Base-by-base conservation (phyloP, 208 protist species). In the Leishmania major region DNA sequence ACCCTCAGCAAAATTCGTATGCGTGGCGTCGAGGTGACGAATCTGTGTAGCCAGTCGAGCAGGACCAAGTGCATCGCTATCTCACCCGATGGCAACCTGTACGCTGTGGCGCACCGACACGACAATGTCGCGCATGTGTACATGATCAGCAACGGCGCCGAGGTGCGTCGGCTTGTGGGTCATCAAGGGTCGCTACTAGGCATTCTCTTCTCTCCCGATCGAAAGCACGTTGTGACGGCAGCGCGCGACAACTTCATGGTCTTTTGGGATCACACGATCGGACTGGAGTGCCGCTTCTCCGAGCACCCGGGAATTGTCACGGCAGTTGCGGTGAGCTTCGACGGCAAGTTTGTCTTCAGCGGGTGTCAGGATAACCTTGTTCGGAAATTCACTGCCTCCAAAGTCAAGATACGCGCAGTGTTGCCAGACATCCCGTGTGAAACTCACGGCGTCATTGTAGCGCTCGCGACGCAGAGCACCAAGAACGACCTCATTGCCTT, bases 301-400 rank as follows among this genome's bases (percentile, higher is more conserved):
- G 82, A 91, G 82, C 90, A 95, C 79, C 87, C 90, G 1, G 88
- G 87, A 64, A 89, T 93, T 45, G 91, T 95, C 51, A 92, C 90
- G 22, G 89, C 88, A 47, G 80, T 91, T 19, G 83, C 84, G n/a
- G 87, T 93, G 53, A 89, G 87, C 45, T 89, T 77, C 66, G 87
- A 93, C 59, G 90, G 88, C 10, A 85, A 84, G 45, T 79, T 84
- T 60, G n/a, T 95, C 37, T 93, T 91, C 81, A 89, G 86, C 37
- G 92, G 92, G 7, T 95, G 88, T 69, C 88, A 95, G 59, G 90
- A 95, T 73, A 91, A 92, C 78, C 57, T 88, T 13, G 71, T 93
- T 49, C 84, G 87, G 28, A 88, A 84, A 70, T 79, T 91, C 31
- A 86, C 83, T 17, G 74, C 79, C 25, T 86, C 87, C 22, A 93